Conservation (phyloP, 345 rosid species). For the Balakata baccata region DNA sequence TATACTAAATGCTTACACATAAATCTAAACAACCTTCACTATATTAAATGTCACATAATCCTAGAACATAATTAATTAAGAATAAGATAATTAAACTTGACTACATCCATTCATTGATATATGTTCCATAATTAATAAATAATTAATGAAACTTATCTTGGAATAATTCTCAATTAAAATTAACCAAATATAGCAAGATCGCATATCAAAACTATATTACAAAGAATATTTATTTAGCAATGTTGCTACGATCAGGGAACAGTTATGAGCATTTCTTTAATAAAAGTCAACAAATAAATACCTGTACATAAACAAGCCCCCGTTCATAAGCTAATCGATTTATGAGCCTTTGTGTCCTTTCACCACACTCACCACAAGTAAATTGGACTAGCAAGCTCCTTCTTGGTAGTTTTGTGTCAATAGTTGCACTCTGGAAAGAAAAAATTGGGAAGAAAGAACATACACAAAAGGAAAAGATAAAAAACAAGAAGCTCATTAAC, state of each 20-base stretch:
- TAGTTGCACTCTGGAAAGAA: conserved; percentile 41
- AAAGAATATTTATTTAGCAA: background rate
- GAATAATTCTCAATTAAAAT: no score
- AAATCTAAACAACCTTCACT: no score
- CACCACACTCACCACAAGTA: conserved; percentile 72
- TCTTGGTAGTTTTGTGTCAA: conserved; percentile 69
- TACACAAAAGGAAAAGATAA: background rate
- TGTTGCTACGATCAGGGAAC: background rate
- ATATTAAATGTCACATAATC: no score
- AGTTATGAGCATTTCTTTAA: background rate
- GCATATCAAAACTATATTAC: background rate
- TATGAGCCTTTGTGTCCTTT: conserved; percentile 71
- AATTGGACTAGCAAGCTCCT: conserved; percentile 79
- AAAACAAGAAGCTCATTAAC: background rate
- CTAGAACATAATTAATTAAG: no score
- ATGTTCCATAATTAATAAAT: no score
- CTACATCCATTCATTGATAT: no score
- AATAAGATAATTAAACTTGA: no score
- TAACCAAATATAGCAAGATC: background rate
- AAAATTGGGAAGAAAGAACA: background rate
- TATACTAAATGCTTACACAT: no score
- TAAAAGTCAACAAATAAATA: conserved; percentile 21
- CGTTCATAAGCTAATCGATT: conserved; percentile 76
- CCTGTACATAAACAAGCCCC: conserved; percentile 86
- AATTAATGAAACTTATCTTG: no score